Base-by-base conservation (phyloP, 192 early-diverging fungal species). In the Spizellomyces sp. region DNA sequence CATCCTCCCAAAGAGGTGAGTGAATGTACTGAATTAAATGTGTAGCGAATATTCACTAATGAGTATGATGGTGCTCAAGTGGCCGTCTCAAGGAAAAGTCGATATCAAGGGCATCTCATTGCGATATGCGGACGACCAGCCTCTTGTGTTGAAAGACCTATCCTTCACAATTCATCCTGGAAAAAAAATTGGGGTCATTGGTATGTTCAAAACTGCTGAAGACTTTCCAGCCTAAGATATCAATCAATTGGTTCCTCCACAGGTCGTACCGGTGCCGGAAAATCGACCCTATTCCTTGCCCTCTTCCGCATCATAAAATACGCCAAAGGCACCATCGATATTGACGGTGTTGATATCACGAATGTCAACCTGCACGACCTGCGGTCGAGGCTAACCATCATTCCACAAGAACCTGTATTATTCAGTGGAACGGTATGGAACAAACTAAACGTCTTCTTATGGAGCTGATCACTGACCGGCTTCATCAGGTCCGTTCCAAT, bases 231-330 rank as follows among this genome's bases (percentile, higher is more conserved):
- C 0, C 0, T 36, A 0, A 36, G 27, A 36, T 36, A 36, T 36
- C 3, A 0, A 36, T 36, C 3, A 36, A 36, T 36, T 36, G 27
- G 27, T 2, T 36, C 27, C 27, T 36, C 27, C 27, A 3, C 27
- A 36, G 27, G 85, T 10, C 43, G 85, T 46, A 86, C 85, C n/a
- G 82, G 85, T 52, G 85, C 85, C 17, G 84, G 94, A 41, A 96
- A 96, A 80, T 91, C 90, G 45, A 89, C 90, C 5, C 74, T 94
- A 9, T 84, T 91, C 0, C 71, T 90, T 54, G 86, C 90, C 0
- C 73, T 96, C 48, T 91, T 96, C 78, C 85, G 94, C 14, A 84
- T 96, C 55, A 87, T 93, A 7, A 92, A 96, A 57, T 78, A 90
- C 9, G 81, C 82, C 7, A 71, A 72, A 9, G 94, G 94, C 9